Conservation (phyloP, 345 rosid species). For the Litchi chinensis region DNA sequence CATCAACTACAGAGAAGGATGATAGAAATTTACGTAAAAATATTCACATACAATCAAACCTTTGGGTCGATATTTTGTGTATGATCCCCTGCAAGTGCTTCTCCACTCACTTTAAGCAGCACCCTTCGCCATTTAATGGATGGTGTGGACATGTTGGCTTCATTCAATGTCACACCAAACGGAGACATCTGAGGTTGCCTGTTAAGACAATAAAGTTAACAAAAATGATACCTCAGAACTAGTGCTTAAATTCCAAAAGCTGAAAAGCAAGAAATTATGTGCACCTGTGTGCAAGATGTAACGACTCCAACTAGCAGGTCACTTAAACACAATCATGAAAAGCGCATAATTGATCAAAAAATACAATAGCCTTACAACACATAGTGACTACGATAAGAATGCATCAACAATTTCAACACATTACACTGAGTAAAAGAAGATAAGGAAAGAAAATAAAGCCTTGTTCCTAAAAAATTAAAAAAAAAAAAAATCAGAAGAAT, state of each 20-base stretch:
- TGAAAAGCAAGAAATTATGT: background rate
- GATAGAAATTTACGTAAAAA: background rate
- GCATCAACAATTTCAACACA: slow-evolving; percentile 17
- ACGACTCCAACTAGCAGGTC: slow-evolving; percentile 4
- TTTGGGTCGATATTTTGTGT: slow-evolving; percentile 85
- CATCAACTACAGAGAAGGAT: slow-evolving; percentile 16
- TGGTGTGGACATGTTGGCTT: slow-evolving; percentile 42
- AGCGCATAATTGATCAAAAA: background rate
- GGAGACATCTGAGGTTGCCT: slow-evolving; percentile 58
- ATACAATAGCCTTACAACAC: background rate
- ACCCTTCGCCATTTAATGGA: slow-evolving; percentile 88
- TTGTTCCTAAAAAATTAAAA: too few relatives aligned
- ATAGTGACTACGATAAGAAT: background rate
- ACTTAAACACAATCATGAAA: background rate
- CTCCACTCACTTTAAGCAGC: slow-evolving; percentile 95
- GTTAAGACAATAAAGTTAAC: slow-evolving; percentile 29
- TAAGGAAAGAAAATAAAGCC: background rate
- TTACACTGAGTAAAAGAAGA: background rate
- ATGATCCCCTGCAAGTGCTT: slow-evolving; percentile 94
- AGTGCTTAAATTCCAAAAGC: background rate
- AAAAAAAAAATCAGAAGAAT: background rate
- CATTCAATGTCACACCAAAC: slow-evolving; percentile 51
- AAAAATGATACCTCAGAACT: background rate
- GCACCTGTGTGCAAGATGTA: background rate
- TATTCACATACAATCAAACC: slow-evolving; percentile 41